These are phyloP conservation scores for Suillus weaverae DNA, from an alignment of 768 basidiomycete genomes.

Conservation along the genomic window DNA sequence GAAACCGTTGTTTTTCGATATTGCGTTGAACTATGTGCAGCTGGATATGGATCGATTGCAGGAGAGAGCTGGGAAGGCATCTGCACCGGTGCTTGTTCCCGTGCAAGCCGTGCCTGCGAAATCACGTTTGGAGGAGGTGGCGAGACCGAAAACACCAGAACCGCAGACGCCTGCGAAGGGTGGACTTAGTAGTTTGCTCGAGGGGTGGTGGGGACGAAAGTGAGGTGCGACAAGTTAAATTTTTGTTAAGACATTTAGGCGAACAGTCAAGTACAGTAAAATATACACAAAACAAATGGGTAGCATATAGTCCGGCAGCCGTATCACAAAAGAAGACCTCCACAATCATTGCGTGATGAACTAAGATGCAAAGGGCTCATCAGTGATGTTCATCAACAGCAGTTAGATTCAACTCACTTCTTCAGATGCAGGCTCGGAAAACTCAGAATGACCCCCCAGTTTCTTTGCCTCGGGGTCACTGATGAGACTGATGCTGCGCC, in stretches of 20 bases:
- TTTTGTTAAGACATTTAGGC: neutral
- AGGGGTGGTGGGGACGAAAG: slow-evolving; percentile 69
- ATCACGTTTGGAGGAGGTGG: slow-evolving; percentile 57
- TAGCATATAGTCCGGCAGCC: slow-evolving; percentile 14
- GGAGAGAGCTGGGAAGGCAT: slow-evolving; percentile 64
- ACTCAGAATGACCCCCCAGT: slow-evolving; percentile 54
- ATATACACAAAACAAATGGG: neutral
- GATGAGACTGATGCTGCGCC: slow-evolving; percentile 61
- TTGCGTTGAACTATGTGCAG: slow-evolving; percentile 89
- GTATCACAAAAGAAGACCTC: slow-evolving; percentile 15
- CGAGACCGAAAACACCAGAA: slow-evolving; percentile 48
- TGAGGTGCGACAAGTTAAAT: neutral
- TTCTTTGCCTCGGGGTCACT: slow-evolving; percentile 58
- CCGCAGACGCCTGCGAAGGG: slow-evolving; percentile 44
- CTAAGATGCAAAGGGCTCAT: slow-evolving; percentile 12
- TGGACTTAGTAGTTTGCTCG: slow-evolving; percentile 66
- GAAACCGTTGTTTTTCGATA: slow-evolving; percentile 93
- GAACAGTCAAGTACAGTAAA: neutral
- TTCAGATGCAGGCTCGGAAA: slow-evolving; percentile 55
- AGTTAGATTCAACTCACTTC: slow-evolving; percentile 41
- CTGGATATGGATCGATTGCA: slow-evolving; percentile 79
- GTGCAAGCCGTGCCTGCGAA: slow-evolving; percentile 37
- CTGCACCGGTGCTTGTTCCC: slow-evolving; percentile 21
- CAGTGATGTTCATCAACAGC: neutral
- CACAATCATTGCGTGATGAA: slow-evolving; percentile 24